A percentile compares a stretch with the other conserved stretches of the same genome.
Conservation (phyloP, 208 protist genomes). For the Crithidia mellificae region DNA sequence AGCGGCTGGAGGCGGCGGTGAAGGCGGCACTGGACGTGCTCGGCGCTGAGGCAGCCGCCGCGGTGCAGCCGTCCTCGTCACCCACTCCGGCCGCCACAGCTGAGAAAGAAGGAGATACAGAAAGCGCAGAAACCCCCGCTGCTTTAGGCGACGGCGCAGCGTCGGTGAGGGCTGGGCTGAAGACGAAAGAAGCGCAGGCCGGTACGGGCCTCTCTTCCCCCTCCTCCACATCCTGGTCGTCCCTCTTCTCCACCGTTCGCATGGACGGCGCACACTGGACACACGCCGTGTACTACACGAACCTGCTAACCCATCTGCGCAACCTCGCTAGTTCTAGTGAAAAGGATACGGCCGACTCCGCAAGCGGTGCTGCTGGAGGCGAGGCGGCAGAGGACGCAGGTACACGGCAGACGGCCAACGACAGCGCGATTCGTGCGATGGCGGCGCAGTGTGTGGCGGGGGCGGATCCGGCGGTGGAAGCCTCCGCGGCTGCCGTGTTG, state of each 20-base stretch:
- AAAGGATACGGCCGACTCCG: no score
- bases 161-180: not conserved
- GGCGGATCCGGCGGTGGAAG: conserved; percentile 16
- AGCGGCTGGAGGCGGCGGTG: conserved; percentile 21
- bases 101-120: no score
- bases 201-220: not conserved
- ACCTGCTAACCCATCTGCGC: conserved; percentile 27
- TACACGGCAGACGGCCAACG: not conserved
- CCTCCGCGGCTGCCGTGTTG: conserved; percentile 28
- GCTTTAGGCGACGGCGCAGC: not conserved
- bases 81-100: no score
- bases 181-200: not conserved
- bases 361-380: no score
- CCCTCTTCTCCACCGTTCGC: conserved; percentile 31
- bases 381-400: not conserved
- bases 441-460: conserved; percentile 21
- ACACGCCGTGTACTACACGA: conserved; percentile 36
- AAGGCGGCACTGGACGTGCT: conserved; percentile 25
- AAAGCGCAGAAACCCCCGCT: no score
- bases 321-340: conserved; percentile 3
- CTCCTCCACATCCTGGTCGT: conserved; percentile 10
- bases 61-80: conserved; percentile 1
- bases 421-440: conserved; percentile 6
- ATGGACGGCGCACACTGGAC: conserved; percentile 41
- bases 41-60: not conserved